Evolutionary conservation across 257 asterid genomes (phyloP).

Genomic region (Solanum appendiculatum): DNA sequence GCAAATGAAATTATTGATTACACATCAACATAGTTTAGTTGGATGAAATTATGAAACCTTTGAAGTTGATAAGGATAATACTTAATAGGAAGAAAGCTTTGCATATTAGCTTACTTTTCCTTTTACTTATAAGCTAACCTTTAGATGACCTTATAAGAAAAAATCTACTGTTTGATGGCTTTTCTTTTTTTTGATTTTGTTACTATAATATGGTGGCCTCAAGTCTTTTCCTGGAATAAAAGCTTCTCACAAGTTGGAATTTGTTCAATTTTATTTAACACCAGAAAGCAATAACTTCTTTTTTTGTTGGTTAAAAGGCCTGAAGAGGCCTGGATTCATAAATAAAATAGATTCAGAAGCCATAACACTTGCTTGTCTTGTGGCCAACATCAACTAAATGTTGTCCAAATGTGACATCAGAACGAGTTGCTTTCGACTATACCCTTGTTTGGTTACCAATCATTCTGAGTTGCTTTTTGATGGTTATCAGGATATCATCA

Average conservation of each 20-base stretch:
- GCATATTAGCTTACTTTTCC: background rate
- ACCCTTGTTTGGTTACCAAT: background rate
- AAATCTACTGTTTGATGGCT: background rate
- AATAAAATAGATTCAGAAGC: background rate
- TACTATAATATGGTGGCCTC: background rate
- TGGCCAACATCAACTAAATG: background rate
- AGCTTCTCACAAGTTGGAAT: background rate
- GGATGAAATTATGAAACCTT: background rate
- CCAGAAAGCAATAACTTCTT: background rate
- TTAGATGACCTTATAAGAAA: background rate
- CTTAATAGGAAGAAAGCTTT: background rate
- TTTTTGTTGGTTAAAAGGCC: background rate
- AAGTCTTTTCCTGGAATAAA: background rate
- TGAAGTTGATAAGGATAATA: background rate
- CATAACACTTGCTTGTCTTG: background rate
- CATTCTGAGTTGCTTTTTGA: background rate
- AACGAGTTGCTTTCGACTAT: background rate
- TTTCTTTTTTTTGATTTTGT: background rate
- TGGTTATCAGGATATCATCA: background rate
- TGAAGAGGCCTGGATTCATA: background rate
- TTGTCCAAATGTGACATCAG: background rate
- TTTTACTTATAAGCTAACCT: background rate
- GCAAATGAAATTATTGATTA: background rate
- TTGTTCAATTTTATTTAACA: background rate
- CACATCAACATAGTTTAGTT: background rate